Evolutionary conservation across 192 early-diverging fungal genomes (phyloP), one percentile per base, ranked within the genome.

Genomic region (Phycomyces nitens): DNA sequence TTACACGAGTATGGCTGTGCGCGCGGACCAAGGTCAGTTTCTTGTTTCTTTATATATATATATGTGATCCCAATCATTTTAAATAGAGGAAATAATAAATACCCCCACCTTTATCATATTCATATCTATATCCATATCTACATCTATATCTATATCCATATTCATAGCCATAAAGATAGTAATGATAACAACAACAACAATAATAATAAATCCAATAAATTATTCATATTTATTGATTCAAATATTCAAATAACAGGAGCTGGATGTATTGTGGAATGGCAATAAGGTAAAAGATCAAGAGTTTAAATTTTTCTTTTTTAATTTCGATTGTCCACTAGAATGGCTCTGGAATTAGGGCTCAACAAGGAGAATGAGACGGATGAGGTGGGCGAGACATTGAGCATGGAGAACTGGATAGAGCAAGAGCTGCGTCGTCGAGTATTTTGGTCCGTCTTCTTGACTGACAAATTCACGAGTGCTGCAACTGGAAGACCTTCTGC

Each of bases 231-330:
- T 47, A 47, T 47, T 3, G 18, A 14, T 18, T 11, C 44, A n/a
- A n/a, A n/a, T 18, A n/a, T 47, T 47, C 18, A n/a, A 8, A 16
- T 56, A 9, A 39, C 52, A 66, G 81, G 20, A 69, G 77, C n/a
- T 85, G 81, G 81, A 83, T 82, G 81, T 83, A 77, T 70, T 62
- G 63, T 40, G 81, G 81, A 27, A 80, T 76, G 62, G 68, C 68
- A 14, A 61, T 49, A 47, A 53, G 64, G 16, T 27, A 50, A 22
- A 26, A 18, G 50, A 24, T 34, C 29, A 34, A 34, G 1, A 49
- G 9, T 53, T 21, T 5, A 27, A 15, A 10, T 20, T 7, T 53
- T 53, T 8, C 12, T 38, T 0, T 24, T 16, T 54, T 1, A 38
- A 7, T 34, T 6, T 6, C 44, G 3, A 47, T 18, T 47, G 18